Evolutionary conservation across 2,329 filamentous ascomycete genomes (phyloP).

Genomic region (Scytalidium sp.): DNA sequence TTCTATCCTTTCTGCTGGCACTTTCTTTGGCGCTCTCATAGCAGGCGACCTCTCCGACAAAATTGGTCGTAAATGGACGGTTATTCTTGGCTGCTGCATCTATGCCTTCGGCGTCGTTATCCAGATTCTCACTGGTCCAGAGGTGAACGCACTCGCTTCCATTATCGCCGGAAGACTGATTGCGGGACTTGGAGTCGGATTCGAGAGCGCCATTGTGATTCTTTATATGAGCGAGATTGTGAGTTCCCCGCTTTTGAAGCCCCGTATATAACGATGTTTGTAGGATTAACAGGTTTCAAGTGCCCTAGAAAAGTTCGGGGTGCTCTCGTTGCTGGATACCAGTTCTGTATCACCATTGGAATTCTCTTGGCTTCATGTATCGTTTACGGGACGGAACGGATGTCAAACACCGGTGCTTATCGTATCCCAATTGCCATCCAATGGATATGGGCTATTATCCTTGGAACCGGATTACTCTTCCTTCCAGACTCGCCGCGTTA

Average conservation of each 20-base stretch:
- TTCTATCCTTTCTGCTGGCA: constrained; percentile 68
- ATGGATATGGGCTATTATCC: constrained; percentile 75
- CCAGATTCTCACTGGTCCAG: constrained; percentile 44
- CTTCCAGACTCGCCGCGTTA: constrained; percentile 83
- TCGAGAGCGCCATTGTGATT: constrained; percentile 76
- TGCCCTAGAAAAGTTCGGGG: constrained; percentile 70
- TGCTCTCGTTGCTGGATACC: constrained; percentile 73
- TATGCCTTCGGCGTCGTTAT: constrained; percentile 67
- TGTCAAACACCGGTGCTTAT: constrained; percentile 63
- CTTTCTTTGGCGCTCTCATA: constrained; percentile 72
- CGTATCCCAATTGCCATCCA: constrained; percentile 79
- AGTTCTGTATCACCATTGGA: constrained; percentile 79
- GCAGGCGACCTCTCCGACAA: constrained; percentile 73
- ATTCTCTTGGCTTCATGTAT: constrained; percentile 72
- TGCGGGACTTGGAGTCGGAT: constrained; percentile 74
- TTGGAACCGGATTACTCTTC: constrained; percentile 66
- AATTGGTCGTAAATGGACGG: constrained; percentile 68
- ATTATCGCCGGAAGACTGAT: constrained; percentile 74
- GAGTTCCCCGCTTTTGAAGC: constrained; percentile 24
- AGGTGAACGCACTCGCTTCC: constrained; percentile 49
- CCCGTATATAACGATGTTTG: neutral
- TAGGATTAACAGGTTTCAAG: constrained; percentile 4
- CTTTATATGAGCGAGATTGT: constrained; percentile 68
- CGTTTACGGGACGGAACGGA: constrained; percentile 65
- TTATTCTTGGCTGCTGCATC: constrained; percentile 67